phyloP scores from a whole-genome alignment of 768 basidiomycete genomes.

The Saitozyma sp. region DNA sequence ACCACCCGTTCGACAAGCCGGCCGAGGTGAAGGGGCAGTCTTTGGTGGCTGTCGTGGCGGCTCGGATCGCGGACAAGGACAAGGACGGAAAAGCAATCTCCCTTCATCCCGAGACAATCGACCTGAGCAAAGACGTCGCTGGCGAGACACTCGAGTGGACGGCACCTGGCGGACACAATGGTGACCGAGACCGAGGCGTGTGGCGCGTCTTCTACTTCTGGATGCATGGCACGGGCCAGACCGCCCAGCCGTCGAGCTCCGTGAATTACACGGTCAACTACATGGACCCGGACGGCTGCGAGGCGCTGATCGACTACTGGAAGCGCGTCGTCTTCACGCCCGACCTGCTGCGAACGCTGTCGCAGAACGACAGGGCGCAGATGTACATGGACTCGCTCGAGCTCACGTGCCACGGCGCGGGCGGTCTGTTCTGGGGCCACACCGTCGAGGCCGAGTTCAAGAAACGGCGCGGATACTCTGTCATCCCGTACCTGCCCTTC shows the following conservation, averaged over 20 bases:
- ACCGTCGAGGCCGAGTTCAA: background rate
- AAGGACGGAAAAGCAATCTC: too few species aligned
- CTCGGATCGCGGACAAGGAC: too few species aligned
- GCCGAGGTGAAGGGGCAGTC: too few species aligned
- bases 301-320: background rate
- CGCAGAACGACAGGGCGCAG: background rate
- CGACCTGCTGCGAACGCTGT: background rate
- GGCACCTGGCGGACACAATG: background rate
- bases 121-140: too few species aligned
- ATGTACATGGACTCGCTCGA: conserved; percentile 5
- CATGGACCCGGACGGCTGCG: background rate
- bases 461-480: background rate
- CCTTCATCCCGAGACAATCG: too few species aligned
- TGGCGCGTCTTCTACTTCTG: conserved; percentile 3
- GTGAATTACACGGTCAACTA: conserved; percentile 1
- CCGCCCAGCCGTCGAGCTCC: background rate
- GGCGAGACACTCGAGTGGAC: background rate
- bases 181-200: too few species aligned
- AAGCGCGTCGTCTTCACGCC: background rate
- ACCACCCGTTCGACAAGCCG: too few species aligned
- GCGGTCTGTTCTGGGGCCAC: background rate
- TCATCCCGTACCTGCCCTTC: background rate
- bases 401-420: background rate
- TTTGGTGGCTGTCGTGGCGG: too few species aligned
- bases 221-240: background rate